Conservation (phyloP, 805 yeast genomes). For the Myxozyma geophila region DNA sequence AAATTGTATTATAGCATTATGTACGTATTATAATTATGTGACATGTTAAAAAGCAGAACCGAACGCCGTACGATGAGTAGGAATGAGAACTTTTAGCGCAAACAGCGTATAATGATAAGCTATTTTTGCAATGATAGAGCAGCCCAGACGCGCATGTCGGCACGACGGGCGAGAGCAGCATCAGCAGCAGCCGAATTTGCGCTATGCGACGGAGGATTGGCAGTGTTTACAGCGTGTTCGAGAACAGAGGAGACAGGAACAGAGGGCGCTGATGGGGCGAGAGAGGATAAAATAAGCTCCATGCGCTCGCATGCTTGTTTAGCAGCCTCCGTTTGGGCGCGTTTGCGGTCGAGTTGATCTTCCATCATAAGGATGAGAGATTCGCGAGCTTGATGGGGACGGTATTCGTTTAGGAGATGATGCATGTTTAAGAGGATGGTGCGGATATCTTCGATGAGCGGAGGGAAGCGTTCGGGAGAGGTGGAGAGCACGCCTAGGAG, state of each 20-base stretch:
- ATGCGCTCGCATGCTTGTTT: constrained; percentile 50
- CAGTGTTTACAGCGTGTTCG: background rate
- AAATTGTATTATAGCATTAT: background rate
- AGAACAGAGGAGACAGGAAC: background rate
- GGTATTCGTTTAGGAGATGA: constrained; percentile 85
- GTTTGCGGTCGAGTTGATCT: constrained; percentile 69
- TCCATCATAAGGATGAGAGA: constrained; percentile 74
- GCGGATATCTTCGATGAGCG: constrained; percentile 77
- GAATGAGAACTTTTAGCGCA: background rate
- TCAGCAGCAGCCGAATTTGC: background rate
- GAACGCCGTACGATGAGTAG: background rate
- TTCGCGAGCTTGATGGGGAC: constrained; percentile 95
- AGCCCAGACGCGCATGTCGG: constrained; percentile 12
- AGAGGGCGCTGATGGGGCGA: background rate
- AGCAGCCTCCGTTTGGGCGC: constrained; percentile 55
- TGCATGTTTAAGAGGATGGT: constrained; percentile 85
- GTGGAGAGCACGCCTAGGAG: constrained; percentile 75
- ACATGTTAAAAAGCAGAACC: background rate
- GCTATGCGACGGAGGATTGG: background rate
- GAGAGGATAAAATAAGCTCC: constrained; percentile 38
- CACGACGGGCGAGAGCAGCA: constrained; percentile 3
- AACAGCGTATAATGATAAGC: background rate
- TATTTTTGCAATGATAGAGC: background rate
- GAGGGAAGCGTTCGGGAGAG: constrained; percentile 66
- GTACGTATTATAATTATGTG: too few relatives aligned